A percentile compares a stretch with the other conserved stretches of the same genome.
Conservation (phyloP, 495 filamentous ascomycete species). For the Halenospora varia region DNA sequence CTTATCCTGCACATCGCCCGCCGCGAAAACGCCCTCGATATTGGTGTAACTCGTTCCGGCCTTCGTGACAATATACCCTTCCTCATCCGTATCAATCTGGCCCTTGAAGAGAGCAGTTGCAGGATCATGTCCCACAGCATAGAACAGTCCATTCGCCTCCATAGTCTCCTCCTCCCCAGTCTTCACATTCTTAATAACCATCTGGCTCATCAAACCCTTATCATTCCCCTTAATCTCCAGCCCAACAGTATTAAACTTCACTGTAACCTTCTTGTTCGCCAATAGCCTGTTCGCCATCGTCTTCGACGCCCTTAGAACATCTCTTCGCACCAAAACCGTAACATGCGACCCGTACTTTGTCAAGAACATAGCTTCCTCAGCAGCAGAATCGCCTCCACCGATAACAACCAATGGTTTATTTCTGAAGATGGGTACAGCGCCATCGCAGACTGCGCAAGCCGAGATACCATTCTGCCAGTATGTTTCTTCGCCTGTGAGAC, state of each 20-base stretch:
- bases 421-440: slow-evolving; percentile 94
- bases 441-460: slow-evolving; percentile 96
- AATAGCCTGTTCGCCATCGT: slow-evolving; percentile 88
- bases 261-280: slow-evolving; percentile 80
- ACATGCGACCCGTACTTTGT: slow-evolving; percentile 96
- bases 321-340: slow-evolving; percentile 84
- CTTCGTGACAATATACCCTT: slow-evolving; percentile 85
- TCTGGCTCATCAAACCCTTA: slow-evolving; percentile 78
- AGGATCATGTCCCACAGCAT: slow-evolving; percentile 95
- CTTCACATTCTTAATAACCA: slow-evolving; percentile 74
- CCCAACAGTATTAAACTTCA: slow-evolving; percentile 78
- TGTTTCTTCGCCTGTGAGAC: slow-evolving; percentile 77
- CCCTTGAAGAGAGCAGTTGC: slow-evolving; percentile 84
- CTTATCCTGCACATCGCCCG: slow-evolving; percentile 98
- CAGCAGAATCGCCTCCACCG: slow-evolving; percentile 93
- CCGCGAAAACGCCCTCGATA: slow-evolving; percentile 90
- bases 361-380: slow-evolving; percentile 95
- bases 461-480: slow-evolving; percentile 61
- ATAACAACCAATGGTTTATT: slow-evolving; percentile 95
- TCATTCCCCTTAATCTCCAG: slow-evolving; percentile 80
- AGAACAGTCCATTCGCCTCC: slow-evolving; percentile 91
- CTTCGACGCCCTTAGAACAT: slow-evolving; percentile 79
- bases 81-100: slow-evolving; percentile 79
- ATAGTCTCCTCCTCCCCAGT: slow-evolving; percentile 76
- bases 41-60: slow-evolving; percentile 87